Evolutionary conservation across 768 basidiomycete species (phyloP).

Genomic region (Goffeauzyma gilvescens): DNA sequence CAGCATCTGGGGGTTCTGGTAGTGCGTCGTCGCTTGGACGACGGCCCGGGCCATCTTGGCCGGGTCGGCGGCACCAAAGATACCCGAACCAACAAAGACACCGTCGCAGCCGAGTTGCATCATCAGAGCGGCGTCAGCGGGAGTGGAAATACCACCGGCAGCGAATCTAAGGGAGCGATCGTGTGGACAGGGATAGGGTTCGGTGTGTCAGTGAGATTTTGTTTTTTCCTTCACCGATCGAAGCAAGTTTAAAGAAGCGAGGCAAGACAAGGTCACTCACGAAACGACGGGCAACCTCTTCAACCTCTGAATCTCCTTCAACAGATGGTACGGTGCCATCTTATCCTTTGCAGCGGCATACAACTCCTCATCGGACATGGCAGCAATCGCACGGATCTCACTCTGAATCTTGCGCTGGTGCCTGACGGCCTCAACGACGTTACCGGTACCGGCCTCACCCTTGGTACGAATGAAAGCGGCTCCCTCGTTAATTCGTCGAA

Average conservation of each 20-base stretch:
- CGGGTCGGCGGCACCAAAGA: conserved; percentile 84
- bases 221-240: background rate
- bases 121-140: conserved; percentile 92
- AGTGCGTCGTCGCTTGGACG: conserved; percentile 93
- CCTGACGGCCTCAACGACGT: conserved; percentile 53
- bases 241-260: background rate
- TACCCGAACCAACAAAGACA: conserved; percentile 95
- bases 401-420: conserved; percentile 67
- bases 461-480: conserved; percentile 96
- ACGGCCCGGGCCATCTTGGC: conserved; percentile 85
- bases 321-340: conserved; percentile 73
- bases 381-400: conserved; percentile 65
- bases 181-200: no score
- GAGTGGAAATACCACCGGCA: conserved; percentile 81
- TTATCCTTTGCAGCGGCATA: conserved; percentile 63
- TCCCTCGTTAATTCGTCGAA: conserved; percentile 89
- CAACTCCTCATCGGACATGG: conserved; percentile 87
- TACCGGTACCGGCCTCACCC: conserved; percentile 39
- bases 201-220: no score
- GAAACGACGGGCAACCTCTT: conserved; percentile 78
- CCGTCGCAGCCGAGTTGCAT: conserved; percentile 97
- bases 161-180: conserved; percentile 62
- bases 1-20: conserved; percentile 68
- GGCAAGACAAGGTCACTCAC: conserved; percentile 11
- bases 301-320: conserved; percentile 86